Conservation (phyloP, 495 filamentous ascomycete genomes). For the Penicillium pulvis region DNA sequence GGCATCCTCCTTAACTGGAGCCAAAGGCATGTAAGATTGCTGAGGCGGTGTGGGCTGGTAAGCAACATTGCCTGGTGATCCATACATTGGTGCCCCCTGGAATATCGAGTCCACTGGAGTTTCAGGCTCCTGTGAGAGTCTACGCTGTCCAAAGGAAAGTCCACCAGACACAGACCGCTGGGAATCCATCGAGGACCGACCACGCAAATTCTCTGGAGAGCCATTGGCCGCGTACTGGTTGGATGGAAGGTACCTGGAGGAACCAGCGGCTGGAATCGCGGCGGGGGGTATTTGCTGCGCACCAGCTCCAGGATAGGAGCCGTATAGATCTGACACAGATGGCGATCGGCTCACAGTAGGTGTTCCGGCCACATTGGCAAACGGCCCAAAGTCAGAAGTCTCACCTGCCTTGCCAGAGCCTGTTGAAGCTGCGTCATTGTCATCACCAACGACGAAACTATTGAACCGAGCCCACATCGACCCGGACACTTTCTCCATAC, state of each 20-base stretch:
- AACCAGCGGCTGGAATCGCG: constrained; percentile 41
- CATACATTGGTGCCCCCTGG: constrained; percentile 31
- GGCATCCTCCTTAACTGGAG: constrained; percentile 46
- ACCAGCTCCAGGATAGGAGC: constrained; percentile 48
- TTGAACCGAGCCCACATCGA: constrained; percentile 89
- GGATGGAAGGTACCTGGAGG: constrained; percentile 67
- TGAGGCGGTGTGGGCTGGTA: constrained; percentile 55
- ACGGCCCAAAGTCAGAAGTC: constrained; percentile 67
- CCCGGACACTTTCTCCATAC: constrained; percentile 89
- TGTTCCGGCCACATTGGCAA: constrained; percentile 76
- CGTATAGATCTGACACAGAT: constrained; percentile 77
- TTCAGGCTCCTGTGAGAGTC: constrained; percentile 42
- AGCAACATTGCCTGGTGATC: constrained; percentile 37
- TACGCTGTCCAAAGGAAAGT: constrained; percentile 35
- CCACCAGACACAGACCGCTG: constrained; percentile 42
- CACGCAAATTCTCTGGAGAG: constrained; percentile 50
- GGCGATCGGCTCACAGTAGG: constrained; percentile 81
- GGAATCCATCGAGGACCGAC: constrained; percentile 50
- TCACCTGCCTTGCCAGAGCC: constrained; percentile 59
- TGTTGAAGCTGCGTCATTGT: constrained; percentile 63
- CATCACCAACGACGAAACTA: constrained; percentile 92
- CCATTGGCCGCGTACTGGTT: constrained; percentile 49
- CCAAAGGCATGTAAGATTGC: constrained; percentile 50
- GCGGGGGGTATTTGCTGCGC: constrained; percentile 40
- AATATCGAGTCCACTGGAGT: constrained; percentile 40